phyloP scores from a whole-genome alignment of 305 asterid species.

The Solanum aculeatissimum region DNA sequence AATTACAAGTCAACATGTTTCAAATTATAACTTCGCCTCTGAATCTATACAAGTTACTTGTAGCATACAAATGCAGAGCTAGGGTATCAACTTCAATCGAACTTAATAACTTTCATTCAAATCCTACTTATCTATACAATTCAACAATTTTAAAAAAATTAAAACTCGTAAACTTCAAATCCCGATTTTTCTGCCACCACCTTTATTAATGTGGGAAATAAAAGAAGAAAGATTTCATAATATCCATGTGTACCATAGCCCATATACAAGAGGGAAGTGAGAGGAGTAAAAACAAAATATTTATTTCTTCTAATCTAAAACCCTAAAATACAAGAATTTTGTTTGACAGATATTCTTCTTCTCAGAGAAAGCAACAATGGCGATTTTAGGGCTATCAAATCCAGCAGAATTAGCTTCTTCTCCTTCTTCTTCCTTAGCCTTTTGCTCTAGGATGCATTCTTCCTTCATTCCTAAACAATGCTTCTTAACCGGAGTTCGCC shows the following conservation, averaged over 20 bases:
- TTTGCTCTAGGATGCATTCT: constrained; percentile 13
- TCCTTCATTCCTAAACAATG: constrained; percentile 32
- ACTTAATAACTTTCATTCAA: background rate
- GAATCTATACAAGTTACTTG: background rate
- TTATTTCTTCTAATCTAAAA: background rate
- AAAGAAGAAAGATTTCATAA: background rate
- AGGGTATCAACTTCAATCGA: background rate
- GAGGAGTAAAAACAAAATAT: background rate
- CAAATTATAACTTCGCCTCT: background rate
- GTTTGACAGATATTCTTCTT: background rate
- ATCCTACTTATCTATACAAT: too few relatives aligned
- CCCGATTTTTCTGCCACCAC: too few relatives aligned
- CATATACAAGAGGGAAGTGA: background rate
- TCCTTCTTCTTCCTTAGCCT: constrained; percentile 27
- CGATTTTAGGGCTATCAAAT: constrained; percentile 33
- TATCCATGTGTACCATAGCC: background rate
- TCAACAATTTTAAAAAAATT: too few relatives aligned
- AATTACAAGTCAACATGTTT: background rate
- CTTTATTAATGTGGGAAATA: background rate
- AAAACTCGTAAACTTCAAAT: too few relatives aligned
- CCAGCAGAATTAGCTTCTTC: constrained; percentile 42
- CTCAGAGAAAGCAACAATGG: background rate
- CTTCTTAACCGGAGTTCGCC: constrained; percentile 25
- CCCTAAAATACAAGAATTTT: background rate
- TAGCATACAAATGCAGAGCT: background rate